phyloP scores from a whole-genome alignment of 805 yeast species.

The Metschnikowia santaceciliae region DNA sequence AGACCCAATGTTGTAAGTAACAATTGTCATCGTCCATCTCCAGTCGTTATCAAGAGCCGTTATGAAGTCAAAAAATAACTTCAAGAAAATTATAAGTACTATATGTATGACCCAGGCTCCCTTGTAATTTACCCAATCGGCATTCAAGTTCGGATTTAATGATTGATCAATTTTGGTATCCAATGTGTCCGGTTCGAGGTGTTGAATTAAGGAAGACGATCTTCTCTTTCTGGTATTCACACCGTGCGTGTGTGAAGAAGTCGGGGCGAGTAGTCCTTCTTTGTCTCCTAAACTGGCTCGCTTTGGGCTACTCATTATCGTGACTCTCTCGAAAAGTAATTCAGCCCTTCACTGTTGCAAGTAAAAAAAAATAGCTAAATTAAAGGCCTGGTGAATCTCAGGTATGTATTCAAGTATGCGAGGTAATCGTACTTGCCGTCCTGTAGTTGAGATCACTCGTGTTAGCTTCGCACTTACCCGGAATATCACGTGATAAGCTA shows the following conservation, averaged over 20 bases:
- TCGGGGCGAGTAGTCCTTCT: conserved; percentile 19
- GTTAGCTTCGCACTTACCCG: conserved; percentile 4
- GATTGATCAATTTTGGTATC: conserved; percentile 92
- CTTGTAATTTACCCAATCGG: conserved; percentile 92
- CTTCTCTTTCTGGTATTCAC: conserved; percentile 49
- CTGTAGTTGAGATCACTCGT: conserved; percentile 1
- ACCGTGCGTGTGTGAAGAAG: conserved; percentile 18
- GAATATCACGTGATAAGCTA: background rate
- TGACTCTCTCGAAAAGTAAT: background rate
- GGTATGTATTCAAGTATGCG: conserved; percentile 1
- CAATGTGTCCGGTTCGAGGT: conserved; percentile 86
- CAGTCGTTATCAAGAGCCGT: conserved; percentile 80
- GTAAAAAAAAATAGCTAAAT: background rate
- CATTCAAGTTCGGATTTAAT: conserved; percentile 83
- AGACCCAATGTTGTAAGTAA: conserved; percentile 84
- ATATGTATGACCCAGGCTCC: conserved; percentile 97
- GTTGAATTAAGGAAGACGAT: conserved; percentile 84
- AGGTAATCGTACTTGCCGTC: conserved; percentile 1
- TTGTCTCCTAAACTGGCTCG: conserved; percentile 14
- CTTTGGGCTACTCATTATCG: conserved; percentile 16
- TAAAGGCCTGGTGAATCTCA: background rate
- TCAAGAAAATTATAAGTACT: conserved; percentile 71
- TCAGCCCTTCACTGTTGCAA: background rate
- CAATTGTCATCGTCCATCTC: conserved; percentile 91
- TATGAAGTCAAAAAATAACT: conserved; percentile 71